Evolutionary conservation across 2,329 filamentous ascomycete genomes (phyloP), one percentile per base, ranked within the genome.

Genomic region (Colletotrichum scovillei): DNA sequence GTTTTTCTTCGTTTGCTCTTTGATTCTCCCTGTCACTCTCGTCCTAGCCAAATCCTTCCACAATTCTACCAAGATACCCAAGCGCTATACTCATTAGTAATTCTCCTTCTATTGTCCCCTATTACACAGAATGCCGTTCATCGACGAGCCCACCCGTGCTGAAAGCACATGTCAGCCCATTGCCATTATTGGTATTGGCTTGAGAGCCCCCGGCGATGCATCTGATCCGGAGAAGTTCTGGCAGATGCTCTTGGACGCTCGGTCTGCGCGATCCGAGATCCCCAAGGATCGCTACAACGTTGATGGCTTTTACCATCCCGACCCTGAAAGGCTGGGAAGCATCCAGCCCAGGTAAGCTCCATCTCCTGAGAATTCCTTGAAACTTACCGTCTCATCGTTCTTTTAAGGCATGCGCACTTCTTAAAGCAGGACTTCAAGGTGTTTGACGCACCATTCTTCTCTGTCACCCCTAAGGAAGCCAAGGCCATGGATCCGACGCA

Each of bases 141-240:
- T 72, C 28, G 55, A 72, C 55, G 69, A 67, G 52, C 38, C 69
- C 26, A 28, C 24, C 3, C 35, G 57, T 62, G 57, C 69, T 5
- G 49, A 57, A 3, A 55, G 46, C 63, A 57, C 63, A 28, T 53
- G 57, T 49, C 69, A 72, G 63, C 82, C 84, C 53, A 85, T 86
- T 67, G 84, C 84, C 16, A 77, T 86, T 42, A 77, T 86, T 55
- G 84, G 84, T 53, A 81, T 66, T 28, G 82, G 77, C 2, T 84
- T 83, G 74, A 81, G 84, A 55, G 83, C 85, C 24, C 81, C 84
- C 0, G 84, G 84, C 2, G 78, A 76, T 6, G 77, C 80, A 0
- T 79, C 71, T 9, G 78, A 75, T 9, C 81, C 82, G 1, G 80
- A 81, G 1, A 79, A 80, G 67, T 78, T 85, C 7, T 85, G 83